Percentiles rank a stretch among this genome's conserved stretches.
Evolutionary conservation across 2,329 filamentous ascomycete genomes (phyloP).

Genomic region (Botryosphaeria dothidea): DNA sequence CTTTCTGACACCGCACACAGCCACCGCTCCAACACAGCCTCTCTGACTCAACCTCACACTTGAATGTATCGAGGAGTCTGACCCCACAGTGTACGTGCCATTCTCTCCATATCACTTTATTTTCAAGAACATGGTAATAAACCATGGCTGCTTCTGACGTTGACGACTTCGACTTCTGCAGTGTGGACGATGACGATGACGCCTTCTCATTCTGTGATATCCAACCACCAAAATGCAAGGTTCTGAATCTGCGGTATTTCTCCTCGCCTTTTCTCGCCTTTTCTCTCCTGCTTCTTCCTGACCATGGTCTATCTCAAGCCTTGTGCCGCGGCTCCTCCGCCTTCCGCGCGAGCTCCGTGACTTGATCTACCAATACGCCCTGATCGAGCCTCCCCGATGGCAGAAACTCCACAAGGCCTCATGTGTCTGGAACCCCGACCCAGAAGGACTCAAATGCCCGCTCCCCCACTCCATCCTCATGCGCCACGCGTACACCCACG

Average conservation of each 20-base stretch:
- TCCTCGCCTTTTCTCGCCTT: too few species aligned
- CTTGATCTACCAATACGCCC: neutral
- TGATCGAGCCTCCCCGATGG: neutral
- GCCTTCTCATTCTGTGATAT: neutral
- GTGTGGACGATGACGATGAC: neutral
- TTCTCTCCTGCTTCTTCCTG: neutral
- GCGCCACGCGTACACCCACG: too few species aligned
- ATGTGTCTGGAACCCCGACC: neutral
- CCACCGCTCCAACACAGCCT: neutral
- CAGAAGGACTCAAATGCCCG: neutral
- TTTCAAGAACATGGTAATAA: too few species aligned
- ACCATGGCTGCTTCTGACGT: neutral
- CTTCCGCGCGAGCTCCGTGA: conserved; percentile 1
- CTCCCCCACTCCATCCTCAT: neutral
- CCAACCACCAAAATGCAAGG: neutral
- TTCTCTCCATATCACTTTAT: too few species aligned
- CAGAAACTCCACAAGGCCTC: neutral
- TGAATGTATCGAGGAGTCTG: neutral
- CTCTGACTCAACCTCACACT: neutral
- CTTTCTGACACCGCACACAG: neutral
- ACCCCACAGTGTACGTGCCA: too few species aligned
- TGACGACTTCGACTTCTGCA: neutral
- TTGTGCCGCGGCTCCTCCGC: neutral
- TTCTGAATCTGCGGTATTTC: neutral
- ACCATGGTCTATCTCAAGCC: neutral